Evolutionary conservation across 192 early-diverging fungal genomes (phyloP), one percentile per base, ranked within the genome.

Genomic region (Backusella westeae): DNA sequence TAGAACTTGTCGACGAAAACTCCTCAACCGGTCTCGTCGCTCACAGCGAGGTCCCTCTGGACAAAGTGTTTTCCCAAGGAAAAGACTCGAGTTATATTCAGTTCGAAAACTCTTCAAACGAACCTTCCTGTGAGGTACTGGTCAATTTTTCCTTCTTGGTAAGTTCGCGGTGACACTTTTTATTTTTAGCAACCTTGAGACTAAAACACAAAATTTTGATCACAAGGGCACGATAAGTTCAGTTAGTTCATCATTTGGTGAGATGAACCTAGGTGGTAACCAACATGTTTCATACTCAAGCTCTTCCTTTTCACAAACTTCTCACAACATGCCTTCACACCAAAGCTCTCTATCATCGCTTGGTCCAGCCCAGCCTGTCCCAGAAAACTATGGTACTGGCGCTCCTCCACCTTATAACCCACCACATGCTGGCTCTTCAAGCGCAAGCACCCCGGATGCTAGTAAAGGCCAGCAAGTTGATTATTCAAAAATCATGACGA

Each of bases 1-100:
- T 83, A 7, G 82, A 83, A 34, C 26, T 83, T 2, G 72, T 83
- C 35, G 72, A 83, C 32, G 82, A 83, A 46, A 75, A 63, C 38
- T 44, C 78, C 7, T 36, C 35, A 21, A 36, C 63, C 6, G 35
- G 67, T 36, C 29, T 83, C 32, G 69, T 83, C 34, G 82, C 75
- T 41, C 53, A 44, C 34, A 73, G 68, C 21, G 34, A 44, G 0
- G 29, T 83, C 9, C 71, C 76, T 12, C 35, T 74, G 23, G 35
- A 34, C n/a, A 21, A 15, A 29, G 52, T 75, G 3, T 70, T 49
- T 21, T 34, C 56, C 1, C 42, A 79, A 70, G 78, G 73, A 26
- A 49, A 34, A 44, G 29, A 42, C 8, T 34, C 67, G 6, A 39
- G 34, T 26, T 70, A 69, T 52, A 8, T 74, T 17, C 49, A 56